phyloP scores from a whole-genome alignment of 345 rosid genomes.

The Citrus medica region DNA sequence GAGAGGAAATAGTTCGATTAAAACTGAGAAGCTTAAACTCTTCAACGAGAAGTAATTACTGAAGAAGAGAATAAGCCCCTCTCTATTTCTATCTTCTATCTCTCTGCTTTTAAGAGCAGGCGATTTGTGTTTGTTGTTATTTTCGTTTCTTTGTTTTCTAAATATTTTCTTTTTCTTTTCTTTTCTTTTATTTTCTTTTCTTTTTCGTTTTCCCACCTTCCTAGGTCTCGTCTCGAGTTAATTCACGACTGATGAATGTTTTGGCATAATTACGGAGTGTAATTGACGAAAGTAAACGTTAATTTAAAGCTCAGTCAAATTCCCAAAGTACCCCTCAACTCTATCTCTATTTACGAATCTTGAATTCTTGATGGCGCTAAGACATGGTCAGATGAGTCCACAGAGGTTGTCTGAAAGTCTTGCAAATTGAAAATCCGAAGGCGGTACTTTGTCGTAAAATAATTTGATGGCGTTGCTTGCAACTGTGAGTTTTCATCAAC shows the following conservation, averaged over 20 bases:
- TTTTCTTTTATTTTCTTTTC: neutral
- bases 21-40: slow-evolving; percentile 41
- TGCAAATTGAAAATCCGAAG: slow-evolving; percentile 6
- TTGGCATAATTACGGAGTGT: slow-evolving; percentile 18
- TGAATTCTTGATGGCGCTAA: neutral
- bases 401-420: slow-evolving; percentile 20
- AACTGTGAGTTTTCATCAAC: neutral
- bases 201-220: slow-evolving; percentile 1
- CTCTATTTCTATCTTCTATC: slow-evolving; percentile 2
- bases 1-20: neutral
- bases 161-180: neutral
- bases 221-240: slow-evolving; percentile 6
- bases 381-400: slow-evolving; percentile 22
- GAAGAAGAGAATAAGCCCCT: slow-evolving; percentile 46
- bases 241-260: neutral
- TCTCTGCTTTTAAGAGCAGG: slow-evolving; percentile 15
- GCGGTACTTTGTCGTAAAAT: neutral
- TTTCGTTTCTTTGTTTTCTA: neutral
- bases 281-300: slow-evolving; percentile 19
- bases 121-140: neutral
- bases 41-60: slow-evolving; percentile 26
- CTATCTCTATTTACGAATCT: slow-evolving; percentile 14
- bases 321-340: slow-evolving; percentile 26
- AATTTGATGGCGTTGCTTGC: neutral
- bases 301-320: neutral